Base-by-base conservation (phyloP, 768 basidiomycete genomes). In the Cystobasidiopsis lactophilus region DNA sequence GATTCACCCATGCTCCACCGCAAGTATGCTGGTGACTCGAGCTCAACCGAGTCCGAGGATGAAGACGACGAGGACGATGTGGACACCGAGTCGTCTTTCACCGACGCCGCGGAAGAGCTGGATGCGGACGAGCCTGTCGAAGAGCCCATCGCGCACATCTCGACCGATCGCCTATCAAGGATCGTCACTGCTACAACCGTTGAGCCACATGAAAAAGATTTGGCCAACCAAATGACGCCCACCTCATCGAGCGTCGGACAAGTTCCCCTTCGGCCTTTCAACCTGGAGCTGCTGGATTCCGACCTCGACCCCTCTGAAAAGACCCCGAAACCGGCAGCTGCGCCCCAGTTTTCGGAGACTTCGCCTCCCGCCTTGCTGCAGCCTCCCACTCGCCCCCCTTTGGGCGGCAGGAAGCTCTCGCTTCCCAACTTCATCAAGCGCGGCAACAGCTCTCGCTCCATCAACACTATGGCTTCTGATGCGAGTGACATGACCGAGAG, bases 401-500 rank as follows among this genome's bases (percentile, higher is more conserved):
- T 14, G 4, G 30, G 45, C 0, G 50, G n/a, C n/a, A n/a, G n/a
- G n/a, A n/a, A n/a, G n/a, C n/a, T n/a, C n/a, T n/a, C n/a, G n/a
- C n/a, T 58, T 4, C 55, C 53, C 21, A 55, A 54, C 23, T 37
- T 57, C n/a, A 48, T 54, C 18, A 47, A 47, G n/a, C 29, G 41
- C 3, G n/a, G 35, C 16, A 2, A 16, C 5, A 52, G 43, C 40
- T 24, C 59, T 31, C 16, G 30, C 18, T 48, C 46, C 19, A 29
- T 27, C 24, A 52, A 51, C 19, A 49, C 53, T 23, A 45, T 51
- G 23, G 29, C 46, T 9, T 30, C 38, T 11, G 5, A 27, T 19
- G 21, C 38, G 3, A n/a, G n/a, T n/a, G n/a, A n/a, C n/a, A 23
- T 43, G 41, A 43, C 41, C 27, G 19, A 18, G 10, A 26, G 27